Base-by-base conservation (phyloP, 2,329 filamentous ascomycete genomes). In the Nannizziopsis arthrosporioides region DNA sequence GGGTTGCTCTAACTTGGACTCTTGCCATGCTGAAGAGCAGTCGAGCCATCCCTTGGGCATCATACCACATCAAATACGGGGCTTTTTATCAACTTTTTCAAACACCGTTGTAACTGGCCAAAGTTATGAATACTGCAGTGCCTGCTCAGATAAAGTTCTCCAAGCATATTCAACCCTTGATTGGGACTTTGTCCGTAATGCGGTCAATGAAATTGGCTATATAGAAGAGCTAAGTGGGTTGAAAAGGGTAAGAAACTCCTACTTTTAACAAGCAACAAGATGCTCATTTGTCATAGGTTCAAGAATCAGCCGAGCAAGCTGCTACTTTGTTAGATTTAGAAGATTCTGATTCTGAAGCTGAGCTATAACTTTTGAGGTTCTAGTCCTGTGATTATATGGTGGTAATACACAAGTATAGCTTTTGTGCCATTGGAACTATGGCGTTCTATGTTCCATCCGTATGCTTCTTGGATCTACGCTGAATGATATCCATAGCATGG, bases 181-280 rank as follows among this genome's bases (percentile, higher is more conserved):
- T 0, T 82, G 79, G 79, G 68, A 69, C 0, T 82, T 82, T 58
- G 74, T 82, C 11, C 70, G 73, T 56, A 69, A 66, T 44, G 79
- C 78, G 5, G 58, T 82, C 27, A 76, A 77, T 51, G 76, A 82
- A 61, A 71, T 68, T 53, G 78, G 76, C 2, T 82, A 75, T 65
- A 77, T 82, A 1, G 79, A 82, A 59, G 76, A 80, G 54, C 60
- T 81, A 47, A 78, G 74, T 54, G 78, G 78, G 7, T 61, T 81
- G 44, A 76, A 72, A 52, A 77, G 81, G 64, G 77, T 76, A 49
- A 42, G 49, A 42, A 12, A 42, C 18, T 15, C 30, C 9, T 7
- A 17, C 7, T 15, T 10, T 1, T 17, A 5, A 17, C n/a, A 3
- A 2, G 17, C n/a, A 2, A 3, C 18, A 11, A 12, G 22, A 41